Base-by-base conservation (phyloP, 2,329 filamentous ascomycete species). In the Cercospora sesami region DNA sequence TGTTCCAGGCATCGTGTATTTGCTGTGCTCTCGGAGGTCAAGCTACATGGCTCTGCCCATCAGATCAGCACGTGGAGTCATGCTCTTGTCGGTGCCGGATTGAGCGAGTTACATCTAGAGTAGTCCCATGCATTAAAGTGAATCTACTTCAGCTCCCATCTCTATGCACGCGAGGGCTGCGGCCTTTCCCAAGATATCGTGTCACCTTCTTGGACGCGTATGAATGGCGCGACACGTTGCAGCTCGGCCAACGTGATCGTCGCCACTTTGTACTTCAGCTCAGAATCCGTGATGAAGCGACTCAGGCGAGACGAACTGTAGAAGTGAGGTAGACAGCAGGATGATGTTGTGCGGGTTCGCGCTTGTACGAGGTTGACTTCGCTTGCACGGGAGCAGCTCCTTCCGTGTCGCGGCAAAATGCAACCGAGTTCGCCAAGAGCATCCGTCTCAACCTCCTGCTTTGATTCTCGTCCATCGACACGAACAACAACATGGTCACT, bases 321-420 rank as follows among this genome's bases (percentile, higher is more conserved):
- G 23, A 48, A 23, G n/a, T n/a, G n/a, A n/a, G n/a, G 18, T 7
- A 16, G 36, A n/a, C 16, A 42, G 36, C 36, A 42, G 1, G 16
- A 42, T n/a, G 4, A 55, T 3, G 23, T 30, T 55, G 48, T 9
- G 10, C 48, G 30, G 7, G 48, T 55, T 55, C 48, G 48, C 14
- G 23, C 14, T 16, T 26, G 48, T 26, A 55, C 48, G 48, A 53
- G 8, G 12, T 53, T 9, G 10, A 14, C 48, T 16, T 53, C 23
- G 48, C 48, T 53, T 53, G 48, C 48, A 1, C 45, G 21, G 48
- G 23, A 55, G 16, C 36, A 42, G 36, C 36, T 42, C 16, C 36
- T 42, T 55, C 48, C 48, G 21, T 51, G 45, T 58, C 55, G 55
- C 55, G 55, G 28, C 30, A 33, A 59, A 59, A 59, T 33, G 28